Evolutionary conservation across 2,329 filamentous ascomycete genomes (phyloP), one percentile per base, ranked within the genome.

Genomic region (Alternaria infectoria): DNA sequence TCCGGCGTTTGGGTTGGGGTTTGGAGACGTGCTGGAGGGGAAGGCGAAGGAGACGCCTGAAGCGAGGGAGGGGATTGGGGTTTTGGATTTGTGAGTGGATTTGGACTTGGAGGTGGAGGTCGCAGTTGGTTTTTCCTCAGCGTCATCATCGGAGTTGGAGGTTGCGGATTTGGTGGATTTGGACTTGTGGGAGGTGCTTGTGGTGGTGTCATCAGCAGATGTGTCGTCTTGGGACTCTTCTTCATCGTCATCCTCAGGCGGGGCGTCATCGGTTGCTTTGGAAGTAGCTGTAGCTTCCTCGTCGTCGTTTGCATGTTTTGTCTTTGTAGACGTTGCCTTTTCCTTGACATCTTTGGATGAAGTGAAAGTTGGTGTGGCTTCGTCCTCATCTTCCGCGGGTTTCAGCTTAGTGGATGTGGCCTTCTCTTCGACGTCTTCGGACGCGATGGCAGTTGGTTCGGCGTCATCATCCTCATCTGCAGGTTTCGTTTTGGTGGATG

Each of bases 81-180:
- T 5, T 32, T 21, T 36, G 13, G 19, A 40, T 0, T 17, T 40
- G n/a, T 40, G 36, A 0, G 36, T 3, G 5, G 32, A 40, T 17
- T n/a, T 36, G 13, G 32, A 36, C 0, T 30, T 30, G 5, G 28
- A 30, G 2, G 2, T 32, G 3, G 30, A 15, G 13, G 30, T 15
- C 6, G 12, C n/a, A 1, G 45, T 3, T 1, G 44, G 4, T 15
- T 47, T 13, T 1, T 9, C 21, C 11, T 21, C 28, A 0, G 17
- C n/a, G 6, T 43, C n/a, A 0, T 43, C 8, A 26, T 28, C n/a
- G 6, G 47, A 2, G 3, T 7, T 4, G 0, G 26, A 13, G 0
- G 47, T 15, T 2, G 32, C 32, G 15, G 2, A 1, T n/a, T n/a
- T 46, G 0, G 19, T 51, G 12, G 49, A 6, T 1, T 51, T 51